Base-by-base conservation (phyloP, 2,329 filamentous ascomycete species). In the Diaporthe australafricana region DNA sequence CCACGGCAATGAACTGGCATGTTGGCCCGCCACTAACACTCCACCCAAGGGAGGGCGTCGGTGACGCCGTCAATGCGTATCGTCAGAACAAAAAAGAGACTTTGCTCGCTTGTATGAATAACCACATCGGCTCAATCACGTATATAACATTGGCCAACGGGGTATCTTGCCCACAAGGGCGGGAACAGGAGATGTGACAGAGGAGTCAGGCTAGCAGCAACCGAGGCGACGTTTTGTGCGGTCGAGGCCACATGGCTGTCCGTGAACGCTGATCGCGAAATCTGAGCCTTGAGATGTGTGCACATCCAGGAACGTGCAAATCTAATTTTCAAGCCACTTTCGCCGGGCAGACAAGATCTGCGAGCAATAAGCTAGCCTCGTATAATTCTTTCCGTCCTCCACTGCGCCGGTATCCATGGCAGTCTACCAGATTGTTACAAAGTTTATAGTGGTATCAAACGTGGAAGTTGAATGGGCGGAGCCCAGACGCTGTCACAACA, bases 1-100 rank as follows among this genome's bases (percentile, higher is more conserved):
- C 25, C 63, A 68, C 70, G 45, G 63, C 53, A 70, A 7, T 57
- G 53, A 60, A 60, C 65, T 69, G 70, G 72, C 67, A 69, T 73
- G 72, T 32, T 72, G 32, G 65, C 17, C 38, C 60, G 62, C 55
- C 63, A 68, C 47, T 69, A 73, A 71, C 50, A 68, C n/a, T 27
- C 53, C 6, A 25, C 40, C 20, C 53, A 73, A 71, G 71, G 71
- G 71, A 73, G 42, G 42, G n/a, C 30, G 27, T 71, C 62, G 35
- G 38, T 68, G 42, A 57, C 42, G 66, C 40, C 66, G 27, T 68
- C 48, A 16, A 48, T 56, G 55, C 38, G 20, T 60, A 60, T 40
- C 38, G 38, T n/a, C 40, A 60, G 53, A 22, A 32, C 38, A 50
- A 57, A 38, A 38, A 22, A 66, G 25, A 50, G 42, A 69, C 53